phyloP scores from a whole-genome alignment of 2,329 filamentous ascomycete genomes.

The Aspergillus texensis region DNA sequence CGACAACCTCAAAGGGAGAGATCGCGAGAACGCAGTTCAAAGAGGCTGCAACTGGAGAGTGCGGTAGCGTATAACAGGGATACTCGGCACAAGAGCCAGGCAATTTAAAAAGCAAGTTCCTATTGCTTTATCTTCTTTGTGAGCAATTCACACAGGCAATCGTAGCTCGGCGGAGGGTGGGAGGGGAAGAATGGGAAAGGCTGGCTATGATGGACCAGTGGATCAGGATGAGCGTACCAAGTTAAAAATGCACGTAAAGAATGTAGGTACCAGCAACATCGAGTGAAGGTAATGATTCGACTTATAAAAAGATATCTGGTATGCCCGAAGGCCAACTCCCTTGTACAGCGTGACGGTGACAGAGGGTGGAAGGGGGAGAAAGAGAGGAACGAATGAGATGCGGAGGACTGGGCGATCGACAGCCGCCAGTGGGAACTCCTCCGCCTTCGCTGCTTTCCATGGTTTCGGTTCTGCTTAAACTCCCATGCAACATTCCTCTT shows the following conservation, averaged over 20 bases:
- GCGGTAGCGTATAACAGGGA: neutral
- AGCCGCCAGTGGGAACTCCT: constrained; percentile 3
- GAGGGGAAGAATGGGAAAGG: constrained; percentile 2
- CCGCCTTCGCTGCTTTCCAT: neutral
- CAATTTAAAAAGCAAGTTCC: neutral
- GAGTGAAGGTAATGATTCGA: neutral
- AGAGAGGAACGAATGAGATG: constrained; percentile 2
- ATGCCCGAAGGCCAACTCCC: constrained; percentile 1
- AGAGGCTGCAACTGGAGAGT: neutral
- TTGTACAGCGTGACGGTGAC: neutral
- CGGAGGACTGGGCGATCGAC: constrained; percentile 1
- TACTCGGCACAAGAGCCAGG: neutral
- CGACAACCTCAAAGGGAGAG: constrained; percentile 7
- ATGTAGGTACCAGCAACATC: constrained; percentile 1
- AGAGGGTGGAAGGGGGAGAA: neutral
- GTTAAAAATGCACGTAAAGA: neutral
- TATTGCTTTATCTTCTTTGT: constrained; percentile 1
- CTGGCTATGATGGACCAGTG: neutral
- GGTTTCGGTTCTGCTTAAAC: constrained; percentile 4
- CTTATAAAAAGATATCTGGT: neutral
- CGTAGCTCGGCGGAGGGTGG: neutral
- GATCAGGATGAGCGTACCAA: neutral
- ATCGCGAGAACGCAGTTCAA: constrained; percentile 2
- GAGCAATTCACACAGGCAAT: neutral
- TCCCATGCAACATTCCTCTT: neutral